These are phyloP conservation scores for Aspergillus quadricinctus DNA, from an alignment of 2,329 filamentous ascomycete species.

Conservation along the genomic window DNA sequence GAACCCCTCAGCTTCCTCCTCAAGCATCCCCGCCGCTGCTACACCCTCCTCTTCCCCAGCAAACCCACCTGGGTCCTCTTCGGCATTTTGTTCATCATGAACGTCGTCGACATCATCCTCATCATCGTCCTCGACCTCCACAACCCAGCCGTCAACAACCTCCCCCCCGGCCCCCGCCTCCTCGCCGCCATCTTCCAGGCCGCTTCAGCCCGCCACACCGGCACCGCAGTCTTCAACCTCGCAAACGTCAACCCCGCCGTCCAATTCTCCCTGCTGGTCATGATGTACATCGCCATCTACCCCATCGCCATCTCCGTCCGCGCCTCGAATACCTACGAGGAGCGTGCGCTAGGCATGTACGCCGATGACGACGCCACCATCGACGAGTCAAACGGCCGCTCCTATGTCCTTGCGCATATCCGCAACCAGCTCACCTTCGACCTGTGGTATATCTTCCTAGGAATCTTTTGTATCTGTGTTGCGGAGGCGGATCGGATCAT, in stretches of 20 bases:
- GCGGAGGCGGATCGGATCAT: conserved; percentile 45
- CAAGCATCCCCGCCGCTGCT: conserved; percentile 59
- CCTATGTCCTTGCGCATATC: conserved; percentile 51
- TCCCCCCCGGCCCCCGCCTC: conserved; percentile 45
- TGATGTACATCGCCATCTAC: conserved; percentile 99
- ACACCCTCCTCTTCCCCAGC: conserved; percentile 58
- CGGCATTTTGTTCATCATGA: conserved; percentile 46
- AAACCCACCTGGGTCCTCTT: conserved; percentile 57
- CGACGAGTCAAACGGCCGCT: conserved; percentile 23
- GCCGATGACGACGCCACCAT: conserved; percentile 27
- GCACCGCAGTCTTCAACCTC: conserved; percentile 49
- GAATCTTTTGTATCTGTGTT: conserved; percentile 54
- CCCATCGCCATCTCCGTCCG: conserved; percentile 92
- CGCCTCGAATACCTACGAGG: conserved; percentile 64
- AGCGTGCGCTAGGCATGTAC: conserved; percentile 58
- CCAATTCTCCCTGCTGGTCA: conserved; percentile 63
- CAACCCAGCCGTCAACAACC: conserved; percentile 44
- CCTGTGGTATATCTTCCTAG: conserved; percentile 60
- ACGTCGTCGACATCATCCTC: conserved; percentile 53
- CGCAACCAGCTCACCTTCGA: conserved; percentile 63
- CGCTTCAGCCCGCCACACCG: conserved; percentile 46
- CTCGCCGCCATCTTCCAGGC: conserved; percentile 59
- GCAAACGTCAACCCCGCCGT: conserved; percentile 51
- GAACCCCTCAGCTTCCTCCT: conserved; percentile 53
- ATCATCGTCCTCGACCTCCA: conserved; percentile 51